Evolutionary conservation across 2,329 filamentous ascomycete species (phyloP).

Genomic region (Ampelomyces quisqualis): DNA sequence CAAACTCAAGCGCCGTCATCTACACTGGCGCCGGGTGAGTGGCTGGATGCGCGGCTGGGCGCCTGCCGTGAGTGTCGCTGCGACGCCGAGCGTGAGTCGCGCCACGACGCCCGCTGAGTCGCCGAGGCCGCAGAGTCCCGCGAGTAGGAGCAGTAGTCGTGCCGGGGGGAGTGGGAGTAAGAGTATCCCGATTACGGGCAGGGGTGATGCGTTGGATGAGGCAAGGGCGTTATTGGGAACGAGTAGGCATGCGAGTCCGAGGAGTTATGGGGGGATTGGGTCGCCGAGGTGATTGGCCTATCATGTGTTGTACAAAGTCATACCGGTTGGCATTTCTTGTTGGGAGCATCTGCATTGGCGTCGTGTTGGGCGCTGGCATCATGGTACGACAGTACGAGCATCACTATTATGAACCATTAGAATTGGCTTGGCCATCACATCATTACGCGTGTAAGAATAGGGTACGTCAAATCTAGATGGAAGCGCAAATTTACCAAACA

Average conservation of each 20-base stretch:
- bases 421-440: too few species aligned
- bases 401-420: too few species aligned
- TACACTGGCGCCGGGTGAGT: conserved; percentile 59
- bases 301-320: too few species aligned
- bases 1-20: conserved; percentile 35
- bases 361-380: too few species aligned
- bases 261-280: conserved; percentile 34
- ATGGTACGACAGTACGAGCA: too few species aligned
- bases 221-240: conserved; percentile 41
- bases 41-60: conserved; percentile 70
- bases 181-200: conserved; percentile 29
- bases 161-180: conserved; percentile 10
- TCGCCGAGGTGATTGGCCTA: conserved; percentile 17
- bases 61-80: conserved; percentile 51
- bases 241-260: conserved; percentile 36
- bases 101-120: conserved; percentile 30
- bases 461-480: too few species aligned
- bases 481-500: too few species aligned
- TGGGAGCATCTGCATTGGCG: too few species aligned
- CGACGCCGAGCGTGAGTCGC: conserved; percentile 34
- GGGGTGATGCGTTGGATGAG: conserved; percentile 34
- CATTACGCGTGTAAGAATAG: too few species aligned
- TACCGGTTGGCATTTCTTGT: too few species aligned
- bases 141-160: not conserved
- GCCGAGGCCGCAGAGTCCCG: conserved; percentile 19